phyloP scores from a whole-genome alignment of 1,284 basidiomycete genomes.

The Cutaneotrichosporon mucoides region DNA sequence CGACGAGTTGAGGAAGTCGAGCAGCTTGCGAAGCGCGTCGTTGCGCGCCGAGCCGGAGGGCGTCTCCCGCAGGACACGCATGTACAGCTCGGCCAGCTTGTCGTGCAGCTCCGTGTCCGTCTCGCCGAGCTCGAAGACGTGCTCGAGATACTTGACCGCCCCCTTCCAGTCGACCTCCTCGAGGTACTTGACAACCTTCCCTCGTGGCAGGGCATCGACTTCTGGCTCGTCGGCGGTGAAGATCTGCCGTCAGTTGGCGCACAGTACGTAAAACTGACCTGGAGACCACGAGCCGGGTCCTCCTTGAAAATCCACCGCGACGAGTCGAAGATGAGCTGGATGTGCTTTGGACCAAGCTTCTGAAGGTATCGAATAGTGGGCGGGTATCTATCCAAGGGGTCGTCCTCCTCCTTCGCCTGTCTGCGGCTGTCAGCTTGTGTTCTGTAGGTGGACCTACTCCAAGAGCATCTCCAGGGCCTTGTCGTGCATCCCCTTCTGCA shows the following conservation, averaged over 20 bases:
- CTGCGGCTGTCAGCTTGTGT: constrained; percentile 49
- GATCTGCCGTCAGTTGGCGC: constrained; percentile 57
- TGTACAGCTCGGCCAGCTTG: constrained; percentile 78
- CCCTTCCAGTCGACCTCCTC: constrained; percentile 64
- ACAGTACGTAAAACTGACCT: constrained; percentile 53
- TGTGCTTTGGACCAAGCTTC: constrained; percentile 74
- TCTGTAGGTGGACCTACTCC: constrained; percentile 57
- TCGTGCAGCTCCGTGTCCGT: constrained; percentile 71
- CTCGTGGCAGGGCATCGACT: constrained; percentile 71
- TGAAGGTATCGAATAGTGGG: constrained; percentile 88
- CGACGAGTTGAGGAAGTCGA: constrained; percentile 71
- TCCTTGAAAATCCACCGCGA: constrained; percentile 80
- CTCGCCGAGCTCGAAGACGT: constrained; percentile 74
- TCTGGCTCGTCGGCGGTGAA: constrained; percentile 83
- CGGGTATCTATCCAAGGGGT: constrained; percentile 69
- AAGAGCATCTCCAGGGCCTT: constrained; percentile 78
- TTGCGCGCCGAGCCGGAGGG: constrained; percentile 52
- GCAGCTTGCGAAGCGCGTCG: constrained; percentile 50
- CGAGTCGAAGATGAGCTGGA: constrained; percentile 72
- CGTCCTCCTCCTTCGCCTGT: constrained; percentile 71
- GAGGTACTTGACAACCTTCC: constrained; percentile 70
- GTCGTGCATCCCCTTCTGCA: constrained; percentile 90
- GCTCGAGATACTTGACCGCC: constrained; percentile 80
- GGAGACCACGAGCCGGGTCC: constrained; percentile 67
- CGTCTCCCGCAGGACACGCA: constrained; percentile 40